A percentile compares a stretch with the other conserved stretches of the same genome.
Evolutionary conservation across 257 asterid genomes (phyloP).

Genomic region (Gardenia jasminoides): DNA sequence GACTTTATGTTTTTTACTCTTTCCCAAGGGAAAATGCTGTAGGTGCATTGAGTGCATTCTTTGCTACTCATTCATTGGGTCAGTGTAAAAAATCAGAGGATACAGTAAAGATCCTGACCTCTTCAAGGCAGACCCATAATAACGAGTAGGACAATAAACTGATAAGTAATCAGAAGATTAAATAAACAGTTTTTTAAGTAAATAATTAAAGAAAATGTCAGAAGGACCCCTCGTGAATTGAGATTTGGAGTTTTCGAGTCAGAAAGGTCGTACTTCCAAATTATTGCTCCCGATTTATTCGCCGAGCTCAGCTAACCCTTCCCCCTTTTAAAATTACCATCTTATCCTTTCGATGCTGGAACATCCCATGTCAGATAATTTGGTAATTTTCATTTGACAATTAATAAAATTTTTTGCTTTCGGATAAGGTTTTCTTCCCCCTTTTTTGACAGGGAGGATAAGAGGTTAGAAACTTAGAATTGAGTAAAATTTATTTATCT

Average conservation of each 20-base stretch:
- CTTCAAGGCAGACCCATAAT: not conserved
- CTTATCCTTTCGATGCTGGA: not conserved
- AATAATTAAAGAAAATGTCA: constrained; percentile 22
- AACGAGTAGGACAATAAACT: constrained; percentile 4
- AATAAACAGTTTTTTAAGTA: not conserved
- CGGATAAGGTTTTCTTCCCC: not conserved
- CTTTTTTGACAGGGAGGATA: too few relatives aligned
- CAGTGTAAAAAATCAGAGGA: too few relatives aligned
- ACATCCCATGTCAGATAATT: not conserved
- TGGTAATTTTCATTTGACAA: not conserved
- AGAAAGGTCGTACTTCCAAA: constrained; percentile 30
- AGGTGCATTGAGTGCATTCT: too few relatives aligned
- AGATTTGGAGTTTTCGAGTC: constrained; percentile 27
- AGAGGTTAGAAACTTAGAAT: not conserved
- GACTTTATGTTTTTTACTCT: too few relatives aligned
- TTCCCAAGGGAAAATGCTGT: too few relatives aligned
- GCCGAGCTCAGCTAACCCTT: constrained; percentile 10
- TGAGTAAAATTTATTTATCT: too few relatives aligned
- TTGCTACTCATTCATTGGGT: too few relatives aligned
- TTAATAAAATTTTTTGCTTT: not conserved
- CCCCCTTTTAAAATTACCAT: not conserved
- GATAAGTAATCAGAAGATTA: constrained; percentile 2
- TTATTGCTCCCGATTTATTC: constrained; percentile 50
- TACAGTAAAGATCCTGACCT: too few relatives aligned
- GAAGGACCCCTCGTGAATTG: constrained; percentile 37